Percentiles rank a stretch among this genome's conserved stretches.
These are phyloP conservation scores for Trichoderma sp. DNA, from an alignment of 2,329 filamentous ascomycete genomes.

Conservation along the genomic window DNA sequence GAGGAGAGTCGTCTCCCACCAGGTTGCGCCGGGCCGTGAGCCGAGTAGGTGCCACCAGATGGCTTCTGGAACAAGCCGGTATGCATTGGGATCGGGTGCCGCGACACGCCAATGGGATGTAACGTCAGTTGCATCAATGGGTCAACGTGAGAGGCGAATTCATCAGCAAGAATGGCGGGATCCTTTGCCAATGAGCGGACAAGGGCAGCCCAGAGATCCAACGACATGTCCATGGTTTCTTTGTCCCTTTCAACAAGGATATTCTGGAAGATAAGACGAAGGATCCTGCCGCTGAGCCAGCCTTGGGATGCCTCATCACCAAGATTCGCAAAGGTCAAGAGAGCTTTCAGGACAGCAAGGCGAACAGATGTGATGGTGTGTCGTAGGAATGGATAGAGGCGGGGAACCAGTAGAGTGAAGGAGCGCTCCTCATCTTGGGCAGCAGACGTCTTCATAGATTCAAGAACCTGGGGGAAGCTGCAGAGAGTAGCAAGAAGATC, in stretches of 20 bases:
- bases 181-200: slow-evolving; percentile 65
- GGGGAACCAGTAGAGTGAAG: slow-evolving; percentile 86
- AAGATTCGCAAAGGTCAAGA: slow-evolving; percentile 88
- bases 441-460: slow-evolving; percentile 90
- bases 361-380: slow-evolving; percentile 97
- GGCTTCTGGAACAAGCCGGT: slow-evolving; percentile 85
- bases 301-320: slow-evolving; percentile 75
- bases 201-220: slow-evolving; percentile 82
- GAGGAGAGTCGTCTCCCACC: slow-evolving; percentile 48
- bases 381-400: slow-evolving; percentile 91
- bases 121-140: slow-evolving; percentile 81
- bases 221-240: slow-evolving; percentile 73
- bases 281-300: slow-evolving; percentile 87
- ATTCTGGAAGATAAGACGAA: slow-evolving; percentile 92
- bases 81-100: slow-evolving; percentile 91
- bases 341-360: slow-evolving; percentile 84
- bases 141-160: slow-evolving; percentile 72
- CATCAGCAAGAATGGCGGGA: slow-evolving; percentile 62
- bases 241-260: slow-evolving; percentile 88
- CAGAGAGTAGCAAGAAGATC: slow-evolving; percentile 94
- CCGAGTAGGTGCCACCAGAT: slow-evolving; percentile 78
- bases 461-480: slow-evolving; percentile 85
- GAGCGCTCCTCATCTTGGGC: slow-evolving; percentile 79
- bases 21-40: slow-evolving; percentile 44
- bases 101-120: slow-evolving; percentile 87